Base-by-base conservation (phyloP, 2,329 filamentous ascomycete species). In the Conoideocrella luteorostrata region DNA sequence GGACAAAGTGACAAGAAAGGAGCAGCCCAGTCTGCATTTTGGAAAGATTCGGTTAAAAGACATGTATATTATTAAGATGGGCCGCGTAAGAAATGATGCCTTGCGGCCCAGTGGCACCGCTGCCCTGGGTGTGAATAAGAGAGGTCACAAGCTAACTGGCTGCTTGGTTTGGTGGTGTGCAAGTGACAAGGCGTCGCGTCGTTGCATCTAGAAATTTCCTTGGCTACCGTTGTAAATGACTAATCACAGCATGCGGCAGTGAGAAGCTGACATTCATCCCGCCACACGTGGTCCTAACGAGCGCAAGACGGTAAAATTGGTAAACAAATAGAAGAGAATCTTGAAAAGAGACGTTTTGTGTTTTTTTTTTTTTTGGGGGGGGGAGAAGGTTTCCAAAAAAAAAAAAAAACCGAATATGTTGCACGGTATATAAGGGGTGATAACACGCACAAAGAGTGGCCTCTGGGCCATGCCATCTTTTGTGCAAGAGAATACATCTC, bases 201-300 rank as follows among this genome's bases (percentile, higher is more conserved):
- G n/a, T n/a, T n/a, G n/a, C n/a, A 69, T 65, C 4, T 81, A 62
- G 7, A 85, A 63, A 2, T 78, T 77, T 1, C 75, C 67, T 22
- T 77, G 71, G 51, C 84, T 73, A 60, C 86, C 83, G 1, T 69
- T 65, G 1, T 84, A 71, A 59, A 87, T 86, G 17, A 84, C 84
- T 39, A 80, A 71, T n/a, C n/a, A n/a, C n/a, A n/a, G 28, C 39
- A 11, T 13, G 0, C 82, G 83, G 41, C n/a, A n/a, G n/a, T n/a
- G n/a, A n/a, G n/a, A n/a, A n/a, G n/a, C n/a, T n/a, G n/a, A n/a
- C n/a, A n/a, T n/a, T n/a, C n/a, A n/a, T n/a, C n/a, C n/a, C n/a
- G n/a, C n/a, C n/a, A n/a, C n/a, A n/a, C n/a, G n/a, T n/a, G n/a
- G n/a, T n/a, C n/a, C n/a, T n/a, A n/a, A n/a, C n/a, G n/a, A n/a